Conservation (phyloP, 768 basidiomycete genomes). For the Termitomyces sp. region DNA sequence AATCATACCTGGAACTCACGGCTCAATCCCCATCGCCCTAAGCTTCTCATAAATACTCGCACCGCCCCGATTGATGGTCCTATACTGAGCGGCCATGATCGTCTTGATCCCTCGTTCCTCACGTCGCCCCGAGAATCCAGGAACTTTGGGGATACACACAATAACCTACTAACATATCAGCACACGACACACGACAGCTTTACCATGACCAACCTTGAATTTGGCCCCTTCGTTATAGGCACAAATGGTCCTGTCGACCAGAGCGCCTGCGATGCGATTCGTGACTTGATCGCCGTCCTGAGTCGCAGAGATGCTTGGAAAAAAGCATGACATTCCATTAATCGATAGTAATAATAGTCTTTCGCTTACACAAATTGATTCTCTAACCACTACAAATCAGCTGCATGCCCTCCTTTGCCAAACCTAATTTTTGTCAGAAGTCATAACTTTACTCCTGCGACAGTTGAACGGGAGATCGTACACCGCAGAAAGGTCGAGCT, state of each 20-base stretch:
- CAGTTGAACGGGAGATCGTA: not conserved
- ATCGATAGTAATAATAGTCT: too few relatives aligned
- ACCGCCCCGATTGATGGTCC: constrained; percentile 88
- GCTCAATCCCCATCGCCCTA: constrained; percentile 69
- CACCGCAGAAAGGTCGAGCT: not conserved
- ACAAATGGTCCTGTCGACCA: constrained; percentile 80
- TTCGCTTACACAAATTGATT: constrained; percentile 77
- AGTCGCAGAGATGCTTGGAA: constrained; percentile 63
- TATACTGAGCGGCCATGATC: constrained; percentile 85
- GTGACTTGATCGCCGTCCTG: constrained; percentile 56
- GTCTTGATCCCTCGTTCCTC: constrained; percentile 56
- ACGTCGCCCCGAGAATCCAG: constrained; percentile 84
- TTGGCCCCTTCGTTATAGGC: constrained; percentile 65
- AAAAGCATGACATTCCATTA: too few relatives aligned
- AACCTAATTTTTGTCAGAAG: too few relatives aligned
- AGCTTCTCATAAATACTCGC: constrained; percentile 82
- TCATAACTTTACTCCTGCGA: too few relatives aligned
- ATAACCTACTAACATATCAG: constrained; percentile 49
- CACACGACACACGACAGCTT: not conserved
- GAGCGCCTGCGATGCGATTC: constrained; percentile 79
- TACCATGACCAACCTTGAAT: constrained; percentile 56
- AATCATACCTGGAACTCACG: constrained; percentile 38
- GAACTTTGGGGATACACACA: constrained; percentile 85
- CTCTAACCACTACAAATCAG: constrained; percentile 30
- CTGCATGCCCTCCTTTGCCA: constrained; percentile 10